These are phyloP conservation scores for Fusarium sororula DNA, from an alignment of 2,329 filamentous ascomycete genomes.

Conservation along the genomic window DNA sequence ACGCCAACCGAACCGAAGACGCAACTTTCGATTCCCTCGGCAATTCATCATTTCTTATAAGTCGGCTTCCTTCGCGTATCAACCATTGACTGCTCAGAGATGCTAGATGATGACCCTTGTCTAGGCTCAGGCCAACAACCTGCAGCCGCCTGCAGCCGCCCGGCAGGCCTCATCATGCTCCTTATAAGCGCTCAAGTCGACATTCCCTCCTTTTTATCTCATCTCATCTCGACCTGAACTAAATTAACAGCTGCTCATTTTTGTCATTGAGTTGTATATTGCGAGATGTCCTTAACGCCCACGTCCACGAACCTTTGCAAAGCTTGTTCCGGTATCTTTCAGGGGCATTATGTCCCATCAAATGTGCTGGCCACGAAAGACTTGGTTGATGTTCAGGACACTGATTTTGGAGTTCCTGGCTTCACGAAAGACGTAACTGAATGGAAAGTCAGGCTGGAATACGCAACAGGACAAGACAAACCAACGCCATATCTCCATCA, in stretches of 20 bases:
- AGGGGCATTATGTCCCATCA: constrained; percentile 12
- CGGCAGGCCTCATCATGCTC: neutral
- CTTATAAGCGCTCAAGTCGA: neutral
- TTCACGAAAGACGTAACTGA: neutral
- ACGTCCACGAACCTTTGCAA: neutral
- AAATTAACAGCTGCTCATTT: too few relatives aligned
- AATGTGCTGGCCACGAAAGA: neutral
- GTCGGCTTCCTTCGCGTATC: neutral
- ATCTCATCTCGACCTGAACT: neutral
- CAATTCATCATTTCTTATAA: neutral
- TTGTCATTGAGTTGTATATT: neutral
- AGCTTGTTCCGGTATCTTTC: constrained; percentile 17
- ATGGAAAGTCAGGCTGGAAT: constrained; percentile 16
- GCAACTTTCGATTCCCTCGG: neutral
- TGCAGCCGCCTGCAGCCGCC: neutral
- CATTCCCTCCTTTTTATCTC: neutral
- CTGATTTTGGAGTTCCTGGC: neutral
- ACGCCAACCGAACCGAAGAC: neutral
- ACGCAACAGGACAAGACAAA: neutral
- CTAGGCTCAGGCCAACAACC: neutral
- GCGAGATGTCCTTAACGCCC: neutral
- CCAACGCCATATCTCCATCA: constrained; percentile 12
- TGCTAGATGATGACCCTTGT: neutral
- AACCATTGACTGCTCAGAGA: neutral
- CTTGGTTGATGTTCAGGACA: neutral